Conservation (phyloP, 2,329 filamentous ascomycete genomes). For the Colletotrichum sansevieriae region DNA sequence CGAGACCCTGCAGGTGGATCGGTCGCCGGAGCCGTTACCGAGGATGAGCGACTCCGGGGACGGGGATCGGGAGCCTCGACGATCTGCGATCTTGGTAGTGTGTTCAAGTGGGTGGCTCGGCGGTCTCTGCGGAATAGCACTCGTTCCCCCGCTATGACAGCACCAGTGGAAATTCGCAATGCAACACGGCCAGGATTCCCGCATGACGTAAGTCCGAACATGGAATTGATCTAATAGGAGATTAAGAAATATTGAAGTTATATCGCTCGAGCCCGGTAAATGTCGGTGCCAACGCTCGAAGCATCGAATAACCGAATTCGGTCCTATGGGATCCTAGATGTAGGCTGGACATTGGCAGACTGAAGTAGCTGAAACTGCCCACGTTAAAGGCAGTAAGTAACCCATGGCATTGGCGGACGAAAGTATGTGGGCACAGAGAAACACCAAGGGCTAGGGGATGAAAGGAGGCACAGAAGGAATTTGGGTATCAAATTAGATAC, state of each 20-base stretch:
- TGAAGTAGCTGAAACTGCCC: too few species aligned
- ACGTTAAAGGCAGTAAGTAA: too few species aligned
- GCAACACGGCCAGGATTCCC: constrained; percentile 27
- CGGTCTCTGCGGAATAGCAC: neutral
- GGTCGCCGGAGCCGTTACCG: neutral
- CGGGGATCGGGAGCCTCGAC: neutral
- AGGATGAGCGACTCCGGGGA: neutral
- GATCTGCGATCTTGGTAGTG: neutral
- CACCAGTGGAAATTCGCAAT: constrained; percentile 32
- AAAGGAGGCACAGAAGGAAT: too few species aligned
- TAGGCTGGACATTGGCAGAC: too few species aligned
- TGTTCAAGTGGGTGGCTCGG: neutral
- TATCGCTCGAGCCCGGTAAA: neutral
- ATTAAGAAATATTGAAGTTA: constrained; percentile 8
- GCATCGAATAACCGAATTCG: neutral
- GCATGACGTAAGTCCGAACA: constrained; percentile 26
- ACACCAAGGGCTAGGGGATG: too few species aligned
- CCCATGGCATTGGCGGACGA: too few species aligned
- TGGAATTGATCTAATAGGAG: neutral
- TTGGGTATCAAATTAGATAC: too few species aligned
- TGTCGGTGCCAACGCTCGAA: neutral
- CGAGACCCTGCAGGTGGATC: constrained; percentile 11
- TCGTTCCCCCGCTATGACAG: constrained; percentile 36
- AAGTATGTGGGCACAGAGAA: too few species aligned
- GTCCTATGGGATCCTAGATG: too few species aligned